Conservation (phyloP, 371 early-diverging fungal genomes). For the Batkoa obscura region DNA sequence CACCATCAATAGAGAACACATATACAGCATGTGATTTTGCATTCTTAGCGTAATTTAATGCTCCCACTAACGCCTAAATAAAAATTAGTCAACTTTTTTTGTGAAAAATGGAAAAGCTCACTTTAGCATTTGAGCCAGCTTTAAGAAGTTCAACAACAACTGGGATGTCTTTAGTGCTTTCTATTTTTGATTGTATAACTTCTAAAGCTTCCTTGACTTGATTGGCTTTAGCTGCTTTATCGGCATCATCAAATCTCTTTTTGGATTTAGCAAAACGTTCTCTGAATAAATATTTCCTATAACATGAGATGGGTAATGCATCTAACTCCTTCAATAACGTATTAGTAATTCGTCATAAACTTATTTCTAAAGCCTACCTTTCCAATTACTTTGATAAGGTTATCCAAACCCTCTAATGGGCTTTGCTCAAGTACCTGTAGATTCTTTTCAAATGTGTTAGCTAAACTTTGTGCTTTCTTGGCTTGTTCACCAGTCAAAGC, state of each 20-base stretch:
- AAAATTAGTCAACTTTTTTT: no score
- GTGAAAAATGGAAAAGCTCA: background rate
- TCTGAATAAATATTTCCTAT: conserved; percentile 55
- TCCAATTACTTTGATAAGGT: conserved; percentile 51
- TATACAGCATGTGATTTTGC: conserved; percentile 66
- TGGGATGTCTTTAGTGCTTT: conserved; percentile 34
- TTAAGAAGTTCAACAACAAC: conserved; percentile 40
- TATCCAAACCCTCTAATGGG: conserved; percentile 43
- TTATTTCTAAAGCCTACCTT: conserved; percentile 16
- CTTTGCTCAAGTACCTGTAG: conserved; percentile 34
- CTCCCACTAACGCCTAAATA: conserved; percentile 42
- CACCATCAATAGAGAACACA: conserved; percentile 54
- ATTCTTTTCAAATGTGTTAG: conserved; percentile 37
- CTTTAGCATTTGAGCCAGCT: conserved; percentile 40
- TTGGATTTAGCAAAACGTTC: conserved; percentile 45
- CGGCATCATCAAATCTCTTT: conserved; percentile 68
- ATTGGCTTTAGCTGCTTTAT: conserved; percentile 71
- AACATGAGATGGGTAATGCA: conserved; percentile 54
- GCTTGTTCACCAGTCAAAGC: conserved; percentile 94
- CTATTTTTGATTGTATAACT: conserved; percentile 54
- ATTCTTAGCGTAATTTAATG: conserved; percentile 57
- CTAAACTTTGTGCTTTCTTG: conserved; percentile 36
- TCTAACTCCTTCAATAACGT: conserved; percentile 35
- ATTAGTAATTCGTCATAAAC: background rate
- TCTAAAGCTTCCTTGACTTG: conserved; percentile 62